Conservation (phyloP, 2,329 filamentous ascomycete genomes). For the Scortechinia acanthostroma region DNA sequence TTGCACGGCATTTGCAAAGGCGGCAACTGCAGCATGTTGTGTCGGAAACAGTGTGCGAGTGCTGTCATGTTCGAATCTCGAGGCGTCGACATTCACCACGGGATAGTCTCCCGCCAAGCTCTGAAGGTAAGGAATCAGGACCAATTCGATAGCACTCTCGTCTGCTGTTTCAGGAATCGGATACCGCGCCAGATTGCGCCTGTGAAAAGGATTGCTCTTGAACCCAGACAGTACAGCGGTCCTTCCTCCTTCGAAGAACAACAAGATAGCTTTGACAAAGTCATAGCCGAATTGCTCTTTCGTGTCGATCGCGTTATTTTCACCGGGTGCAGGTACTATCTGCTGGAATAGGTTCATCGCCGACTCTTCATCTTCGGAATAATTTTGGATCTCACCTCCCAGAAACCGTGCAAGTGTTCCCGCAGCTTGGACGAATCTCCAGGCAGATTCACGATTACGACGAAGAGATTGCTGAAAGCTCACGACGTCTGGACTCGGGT, state of each 20-base stretch:
- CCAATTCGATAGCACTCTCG: slow-evolving; percentile 42
- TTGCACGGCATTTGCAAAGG: slow-evolving; percentile 43
- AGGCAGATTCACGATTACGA: slow-evolving; percentile 41
- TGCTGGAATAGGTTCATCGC: neutral
- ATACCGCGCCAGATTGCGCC: slow-evolving; percentile 30
- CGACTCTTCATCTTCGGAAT: neutral
- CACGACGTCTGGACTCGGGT: slow-evolving; percentile 42
- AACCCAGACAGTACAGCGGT: slow-evolving; percentile 46
- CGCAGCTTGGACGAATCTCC: slow-evolving; percentile 54
- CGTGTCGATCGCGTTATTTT: slow-evolving; percentile 24
- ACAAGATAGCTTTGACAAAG: slow-evolving; percentile 53
- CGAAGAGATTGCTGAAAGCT: slow-evolving; percentile 45
- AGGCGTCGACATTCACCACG: slow-evolving; percentile 46
- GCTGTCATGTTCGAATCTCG: slow-evolving; percentile 46
- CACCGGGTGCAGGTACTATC: slow-evolving; percentile 24
- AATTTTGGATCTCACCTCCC: slow-evolving; percentile 27
- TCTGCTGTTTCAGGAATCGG: slow-evolving; percentile 40
- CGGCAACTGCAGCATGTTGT: slow-evolving; percentile 44
- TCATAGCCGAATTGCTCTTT: slow-evolving; percentile 53
- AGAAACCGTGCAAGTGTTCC: slow-evolving; percentile 47
- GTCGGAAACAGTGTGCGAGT: slow-evolving; percentile 38
- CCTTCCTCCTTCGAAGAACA: slow-evolving; percentile 54
- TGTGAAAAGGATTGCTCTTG: slow-evolving; percentile 29
- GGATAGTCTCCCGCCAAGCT: slow-evolving; percentile 36
- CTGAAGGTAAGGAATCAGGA: slow-evolving; percentile 52